Base-by-base conservation (phyloP, 306 rosid genomes). In the Oxytropis ochrocephala region DNA sequence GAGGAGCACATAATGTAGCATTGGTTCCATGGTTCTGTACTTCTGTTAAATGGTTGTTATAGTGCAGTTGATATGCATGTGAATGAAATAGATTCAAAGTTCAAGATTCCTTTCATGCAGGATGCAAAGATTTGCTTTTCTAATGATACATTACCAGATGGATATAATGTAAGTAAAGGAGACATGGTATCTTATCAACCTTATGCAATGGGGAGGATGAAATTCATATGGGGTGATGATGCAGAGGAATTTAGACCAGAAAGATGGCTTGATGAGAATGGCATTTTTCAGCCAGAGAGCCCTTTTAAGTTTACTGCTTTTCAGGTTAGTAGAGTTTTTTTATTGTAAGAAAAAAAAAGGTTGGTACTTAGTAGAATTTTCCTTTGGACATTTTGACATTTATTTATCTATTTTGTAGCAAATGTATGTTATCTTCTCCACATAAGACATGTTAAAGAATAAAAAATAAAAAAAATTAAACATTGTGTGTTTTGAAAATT, bases 151-250 rank as follows among this genome's bases (percentile, higher is more conserved):
- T 78, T 90, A 53, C 95, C 96, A 4, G 96, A 88, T 60, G 96
- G 95, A 11, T 82, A 14, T 38, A 67, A 77, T 41, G 91, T 87
- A 67, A 88, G 53, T 36, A 84, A 88, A 68, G 96, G 96, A 61
- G 88, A 86, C 41, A 13, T 75, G 74, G 76, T 88, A 19, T 49
- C 78, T 8, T 87, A 90, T 66, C 95, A 85, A 77, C 95, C 96
- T 30, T 90, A 84, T 53, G 96, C 96, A 36, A 88, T 90, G 96
- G 96, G 95, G 27, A 57, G 95, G 83, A 90, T 90, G 96, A 88
- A 86, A 63, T 79, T 82, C 77, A 59, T 90, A 55, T 88, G 95
- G 96, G 95, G 96, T 60, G 87, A 88, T n/a, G 88, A 90, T 79
- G 95, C 90, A 9, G 95, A 84, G 52, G 81, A 79, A 11, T 90